These are phyloP conservation scores for Nemania sp. DNA, from an alignment of 2,329 filamentous ascomycete species.

Conservation along the genomic window DNA sequence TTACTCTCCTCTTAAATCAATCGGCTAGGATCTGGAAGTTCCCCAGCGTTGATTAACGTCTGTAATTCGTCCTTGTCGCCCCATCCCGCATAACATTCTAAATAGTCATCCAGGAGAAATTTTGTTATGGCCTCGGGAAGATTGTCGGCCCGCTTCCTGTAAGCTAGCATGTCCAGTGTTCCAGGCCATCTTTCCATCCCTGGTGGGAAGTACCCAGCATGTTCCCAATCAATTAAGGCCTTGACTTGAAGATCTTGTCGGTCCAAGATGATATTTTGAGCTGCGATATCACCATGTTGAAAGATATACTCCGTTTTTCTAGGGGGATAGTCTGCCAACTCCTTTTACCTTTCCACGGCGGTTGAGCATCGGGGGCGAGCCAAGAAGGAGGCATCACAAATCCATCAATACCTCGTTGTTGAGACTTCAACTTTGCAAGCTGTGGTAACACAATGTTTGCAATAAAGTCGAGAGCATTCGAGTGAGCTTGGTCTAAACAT, in stretches of 20 bases:
- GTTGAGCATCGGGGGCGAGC: not conserved
- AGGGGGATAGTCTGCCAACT: not conserved
- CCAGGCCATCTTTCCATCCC: conserved; percentile 1
- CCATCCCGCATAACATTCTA: not conserved
- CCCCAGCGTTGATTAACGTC: not conserved
- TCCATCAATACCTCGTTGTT: conserved; percentile 1
- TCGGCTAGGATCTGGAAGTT: not conserved
- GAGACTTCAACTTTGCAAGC: not conserved
- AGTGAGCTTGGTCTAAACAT: conserved; percentile 1
- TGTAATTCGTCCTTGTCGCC: not conserved
- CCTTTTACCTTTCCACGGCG: too few species aligned
- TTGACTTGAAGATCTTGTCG: not conserved
- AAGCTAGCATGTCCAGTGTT: not conserved
- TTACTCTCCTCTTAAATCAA: not conserved
- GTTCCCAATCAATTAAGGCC: not conserved
- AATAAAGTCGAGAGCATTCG: conserved; percentile 1
- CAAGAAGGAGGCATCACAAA: conserved; percentile 3
- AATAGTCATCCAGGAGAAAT: not conserved
- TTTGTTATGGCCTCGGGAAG: conserved; percentile 1
- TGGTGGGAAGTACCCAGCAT: conserved; percentile 1
- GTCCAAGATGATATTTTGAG: conserved; percentile 2
- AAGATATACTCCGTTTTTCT: conserved; percentile 1
- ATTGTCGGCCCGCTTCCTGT: not conserved
- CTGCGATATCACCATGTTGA: not conserved
- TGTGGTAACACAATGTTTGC: not conserved